Evolutionary conservation across 1,284 basidiomycete genomes (phyloP).

Genomic region (Cystobasidiaceae sp.): DNA sequence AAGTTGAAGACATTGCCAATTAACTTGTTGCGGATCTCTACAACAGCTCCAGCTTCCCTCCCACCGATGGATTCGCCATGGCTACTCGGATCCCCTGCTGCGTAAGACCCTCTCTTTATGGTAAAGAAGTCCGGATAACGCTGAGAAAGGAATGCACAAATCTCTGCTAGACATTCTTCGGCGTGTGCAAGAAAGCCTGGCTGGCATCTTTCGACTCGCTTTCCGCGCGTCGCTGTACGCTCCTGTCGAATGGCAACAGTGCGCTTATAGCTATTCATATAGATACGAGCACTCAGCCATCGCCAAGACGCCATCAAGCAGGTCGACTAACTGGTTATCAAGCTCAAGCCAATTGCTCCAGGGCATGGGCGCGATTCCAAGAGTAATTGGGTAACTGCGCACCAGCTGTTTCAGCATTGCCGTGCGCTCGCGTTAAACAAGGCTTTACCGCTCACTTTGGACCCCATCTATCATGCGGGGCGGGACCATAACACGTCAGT

Average conservation of each 20-base stretch:
- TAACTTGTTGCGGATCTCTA: constrained; percentile 54
- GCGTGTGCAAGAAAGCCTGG: constrained; percentile 31
- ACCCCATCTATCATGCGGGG: too few relatives aligned
- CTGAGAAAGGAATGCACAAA: constrained; percentile 28
- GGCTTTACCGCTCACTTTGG: too few relatives aligned
- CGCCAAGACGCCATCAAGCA: neutral
- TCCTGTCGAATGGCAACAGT: constrained; percentile 1
- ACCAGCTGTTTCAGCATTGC: too few relatives aligned
- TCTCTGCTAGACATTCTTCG: constrained; percentile 31
- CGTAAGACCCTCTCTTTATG: constrained; percentile 46
- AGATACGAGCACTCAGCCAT: neutral
- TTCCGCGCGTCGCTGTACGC: constrained; percentile 2
- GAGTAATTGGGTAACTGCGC: neutral
- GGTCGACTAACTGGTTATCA: constrained; percentile 17
- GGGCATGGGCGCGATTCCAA: constrained; percentile 17
- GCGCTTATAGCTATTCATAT: constrained; percentile 8
- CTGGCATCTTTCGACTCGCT: neutral
- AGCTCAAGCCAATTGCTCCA: constrained; percentile 31
- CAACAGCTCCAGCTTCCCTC: constrained; percentile 19
- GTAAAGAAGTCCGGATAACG: constrained; percentile 30
- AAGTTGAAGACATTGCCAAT: constrained; percentile 56
- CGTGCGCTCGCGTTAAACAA: too few relatives aligned
- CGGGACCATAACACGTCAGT: too few relatives aligned
- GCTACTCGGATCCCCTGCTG: constrained; percentile 53
- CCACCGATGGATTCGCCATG: constrained; percentile 31